Percentiles rank a stretch among this genome's conserved stretches.
Evolutionary conservation across 2,329 filamentous ascomycete species (phyloP).

Genomic region (Colletotrichum cuscutae): DNA sequence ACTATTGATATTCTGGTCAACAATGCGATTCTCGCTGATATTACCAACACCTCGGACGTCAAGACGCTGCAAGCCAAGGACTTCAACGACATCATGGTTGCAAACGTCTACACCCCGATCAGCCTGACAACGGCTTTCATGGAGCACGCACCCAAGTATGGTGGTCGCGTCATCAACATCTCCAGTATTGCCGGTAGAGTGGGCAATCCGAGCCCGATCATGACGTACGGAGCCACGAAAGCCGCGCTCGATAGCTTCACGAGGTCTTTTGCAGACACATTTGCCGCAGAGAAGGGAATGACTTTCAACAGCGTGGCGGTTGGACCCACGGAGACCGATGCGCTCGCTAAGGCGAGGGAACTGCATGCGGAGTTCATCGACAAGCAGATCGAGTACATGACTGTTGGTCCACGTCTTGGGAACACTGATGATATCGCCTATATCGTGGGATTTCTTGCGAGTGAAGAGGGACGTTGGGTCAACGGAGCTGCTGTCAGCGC

Average conservation of each 20-base stretch:
- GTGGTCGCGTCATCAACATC: slow-evolving; percentile 15
- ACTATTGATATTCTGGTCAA: slow-evolving; percentile 21
- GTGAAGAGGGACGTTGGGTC: slow-evolving; percentile 16
- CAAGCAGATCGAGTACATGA: background rate
- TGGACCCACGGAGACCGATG: slow-evolving; percentile 39
- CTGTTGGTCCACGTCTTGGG: slow-evolving; percentile 6
- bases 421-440: slow-evolving; percentile 9
- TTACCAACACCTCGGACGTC: background rate
- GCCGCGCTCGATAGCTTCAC: slow-evolving; percentile 43
- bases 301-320: slow-evolving; percentile 46
- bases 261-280: slow-evolving; percentile 44
- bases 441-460: slow-evolving; percentile 18
- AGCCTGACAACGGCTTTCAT: slow-evolving; percentile 44
- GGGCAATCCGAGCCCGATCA: background rate
- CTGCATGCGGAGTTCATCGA: background rate
- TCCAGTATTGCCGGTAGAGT: background rate
- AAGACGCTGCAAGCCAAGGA: background rate
- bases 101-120: slow-evolving; percentile 33
- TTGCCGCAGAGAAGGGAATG: slow-evolving; percentile 39
- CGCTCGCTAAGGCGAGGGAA: background rate
- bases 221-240: slow-evolving; percentile 45
- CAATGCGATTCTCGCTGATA: slow-evolving; percentile 1
- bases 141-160: slow-evolving; percentile 38
- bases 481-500: slow-evolving; percentile 16
- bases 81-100: slow-evolving; percentile 2